These are phyloP conservation scores for Lactarius indigo DNA, from an alignment of 768 basidiomycete genomes.

Conservation along the genomic window DNA sequence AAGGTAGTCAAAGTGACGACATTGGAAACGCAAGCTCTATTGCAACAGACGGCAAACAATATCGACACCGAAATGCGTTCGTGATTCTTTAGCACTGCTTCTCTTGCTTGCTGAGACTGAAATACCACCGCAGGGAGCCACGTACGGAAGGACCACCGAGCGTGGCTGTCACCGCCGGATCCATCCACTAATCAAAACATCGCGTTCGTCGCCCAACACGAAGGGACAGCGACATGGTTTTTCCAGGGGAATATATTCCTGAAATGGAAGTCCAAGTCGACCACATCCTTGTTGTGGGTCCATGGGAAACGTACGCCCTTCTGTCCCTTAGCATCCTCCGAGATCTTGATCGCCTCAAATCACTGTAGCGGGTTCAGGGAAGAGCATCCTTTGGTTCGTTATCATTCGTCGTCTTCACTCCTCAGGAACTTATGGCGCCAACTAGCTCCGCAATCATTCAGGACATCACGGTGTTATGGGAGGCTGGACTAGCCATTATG, in stretches of 20 bases:
- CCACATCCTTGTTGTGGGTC: background rate
- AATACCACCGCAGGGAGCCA: background rate
- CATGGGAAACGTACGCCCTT: background rate
- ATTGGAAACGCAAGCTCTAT: background rate
- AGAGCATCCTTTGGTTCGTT: too few species aligned
- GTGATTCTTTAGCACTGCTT: background rate
- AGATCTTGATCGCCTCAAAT: background rate
- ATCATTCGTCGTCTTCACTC: too few species aligned
- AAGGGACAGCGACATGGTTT: background rate
- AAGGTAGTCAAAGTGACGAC: too few species aligned
- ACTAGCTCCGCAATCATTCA: too few species aligned
- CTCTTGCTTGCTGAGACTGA: background rate
- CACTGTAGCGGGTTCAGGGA: too few species aligned
- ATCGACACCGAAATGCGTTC: background rate
- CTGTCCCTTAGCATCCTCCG: too few species aligned
- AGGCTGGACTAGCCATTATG: too few species aligned
- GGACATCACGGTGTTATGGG: too few species aligned
- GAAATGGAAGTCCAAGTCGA: background rate
- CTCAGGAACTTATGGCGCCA: too few species aligned
- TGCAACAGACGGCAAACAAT: background rate
- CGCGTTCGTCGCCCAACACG: background rate
- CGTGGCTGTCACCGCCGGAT: background rate
- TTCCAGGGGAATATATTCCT: background rate
- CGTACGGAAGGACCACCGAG: background rate
- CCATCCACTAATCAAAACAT: background rate